Evolutionary conservation across 768 basidiomycete species (phyloP).

Genomic region (Termitomyces eurrhizus): DNA sequence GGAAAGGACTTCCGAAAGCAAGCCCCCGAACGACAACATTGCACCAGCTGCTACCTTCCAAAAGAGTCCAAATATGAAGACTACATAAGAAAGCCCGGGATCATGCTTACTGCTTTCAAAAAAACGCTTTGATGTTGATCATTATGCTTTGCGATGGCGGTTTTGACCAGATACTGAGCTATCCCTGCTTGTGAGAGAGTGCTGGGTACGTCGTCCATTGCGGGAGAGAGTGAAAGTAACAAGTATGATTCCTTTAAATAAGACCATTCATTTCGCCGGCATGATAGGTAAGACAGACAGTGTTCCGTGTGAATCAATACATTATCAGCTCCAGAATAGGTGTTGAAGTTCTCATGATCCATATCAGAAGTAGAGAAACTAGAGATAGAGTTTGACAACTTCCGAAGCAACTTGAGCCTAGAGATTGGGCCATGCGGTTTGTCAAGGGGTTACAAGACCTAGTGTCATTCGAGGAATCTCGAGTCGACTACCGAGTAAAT

Average conservation of each 20-base stretch:
- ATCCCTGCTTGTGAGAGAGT: conserved; percentile 61
- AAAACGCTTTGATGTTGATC: conserved; percentile 59
- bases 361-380: too few species aligned
- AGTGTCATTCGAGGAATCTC: background rate
- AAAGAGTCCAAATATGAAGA: background rate
- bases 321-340: background rate
- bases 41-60: conserved; percentile 62
- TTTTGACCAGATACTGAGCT: conserved; percentile 51
- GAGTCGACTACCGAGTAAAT: background rate
- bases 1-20: conserved; percentile 55
- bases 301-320: background rate
- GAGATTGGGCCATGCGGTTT: background rate
- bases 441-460: background rate
- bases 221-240: background rate
- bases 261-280: background rate
- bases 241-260: background rate
- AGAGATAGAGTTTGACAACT: too few species aligned
- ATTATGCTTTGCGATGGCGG: conserved; percentile 58
- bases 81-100: background rate
- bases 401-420: background rate
- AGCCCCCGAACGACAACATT: conserved; percentile 73
- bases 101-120: conserved; percentile 58
- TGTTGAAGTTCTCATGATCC: background rate
- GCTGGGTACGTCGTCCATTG: conserved; percentile 22
- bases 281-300: too few species aligned